Evolutionary conservation across 352 stramenopile genomes (phyloP).

Genomic region (Globisporangium iwayamae): DNA sequence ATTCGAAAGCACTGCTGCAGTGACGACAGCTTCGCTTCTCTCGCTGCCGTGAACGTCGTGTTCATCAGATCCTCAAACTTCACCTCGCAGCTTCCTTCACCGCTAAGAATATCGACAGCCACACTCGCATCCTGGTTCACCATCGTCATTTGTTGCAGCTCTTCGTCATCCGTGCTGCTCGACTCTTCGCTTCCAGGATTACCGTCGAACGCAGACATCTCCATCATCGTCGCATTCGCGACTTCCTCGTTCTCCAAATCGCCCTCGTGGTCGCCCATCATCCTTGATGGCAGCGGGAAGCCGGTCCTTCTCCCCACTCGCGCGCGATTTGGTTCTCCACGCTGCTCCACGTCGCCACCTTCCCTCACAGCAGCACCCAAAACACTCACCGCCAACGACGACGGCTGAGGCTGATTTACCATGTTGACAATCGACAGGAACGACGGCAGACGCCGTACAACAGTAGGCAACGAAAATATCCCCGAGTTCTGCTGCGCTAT

Average conservation of each 20-base stretch:
- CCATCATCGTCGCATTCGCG: slow-evolving; percentile 18
- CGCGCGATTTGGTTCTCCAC: neutral
- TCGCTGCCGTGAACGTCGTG: slow-evolving; percentile 57
- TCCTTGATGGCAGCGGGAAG: neutral
- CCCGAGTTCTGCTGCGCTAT: neutral
- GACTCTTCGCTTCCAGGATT: slow-evolving; percentile 48
- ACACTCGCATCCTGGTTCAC: slow-evolving; percentile 40
- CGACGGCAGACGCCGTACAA: slow-evolving; percentile 3
- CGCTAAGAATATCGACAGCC: slow-evolving; percentile 12
- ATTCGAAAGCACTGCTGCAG: slow-evolving; percentile 63
- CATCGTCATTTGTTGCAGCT: slow-evolving; percentile 68
- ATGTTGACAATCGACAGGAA: neutral
- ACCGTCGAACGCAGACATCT: slow-evolving; percentile 1
- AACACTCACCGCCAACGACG: neutral
- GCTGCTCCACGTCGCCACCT: neutral
- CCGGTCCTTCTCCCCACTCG: neutral
- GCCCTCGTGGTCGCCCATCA: neutral
- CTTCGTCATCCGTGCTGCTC: slow-evolving; percentile 76
- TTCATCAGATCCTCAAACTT: slow-evolving; percentile 57
- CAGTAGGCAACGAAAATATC: neutral
- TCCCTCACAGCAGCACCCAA: neutral
- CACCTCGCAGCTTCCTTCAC: slow-evolving; percentile 45
- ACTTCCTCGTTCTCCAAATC: slow-evolving; percentile 20
- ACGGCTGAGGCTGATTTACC: neutral
- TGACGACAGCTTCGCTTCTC: slow-evolving; percentile 41